Conservation (phyloP, 2,329 filamentous ascomycete genomes). For the Diplodia seriata region DNA sequence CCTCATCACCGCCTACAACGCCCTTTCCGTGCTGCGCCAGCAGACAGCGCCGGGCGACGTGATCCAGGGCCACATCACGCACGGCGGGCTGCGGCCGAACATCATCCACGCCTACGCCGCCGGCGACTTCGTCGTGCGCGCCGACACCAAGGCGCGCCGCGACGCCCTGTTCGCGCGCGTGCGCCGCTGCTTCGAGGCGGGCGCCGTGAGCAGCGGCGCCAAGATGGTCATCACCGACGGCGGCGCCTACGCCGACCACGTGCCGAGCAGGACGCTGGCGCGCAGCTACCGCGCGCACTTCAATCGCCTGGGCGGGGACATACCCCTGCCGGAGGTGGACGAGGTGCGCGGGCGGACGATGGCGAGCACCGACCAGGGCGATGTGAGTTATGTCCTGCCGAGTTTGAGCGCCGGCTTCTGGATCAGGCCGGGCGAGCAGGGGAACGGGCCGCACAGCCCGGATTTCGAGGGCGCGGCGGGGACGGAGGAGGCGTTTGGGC, state of each 20-base stretch:
- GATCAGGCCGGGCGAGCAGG: constrained; percentile 47
- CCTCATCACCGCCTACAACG: constrained; percentile 35
- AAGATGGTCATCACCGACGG: constrained; percentile 53
- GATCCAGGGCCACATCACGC: constrained; percentile 45
- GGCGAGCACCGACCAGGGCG: constrained; percentile 66
- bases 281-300: constrained; percentile 36
- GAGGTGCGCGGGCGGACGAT: constrained; percentile 53
- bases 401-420: constrained; percentile 61
- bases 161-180: constrained; percentile 44
- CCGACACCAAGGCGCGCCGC: constrained; percentile 41
- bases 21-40: constrained; percentile 48
- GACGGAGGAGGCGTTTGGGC: constrained; percentile 46
- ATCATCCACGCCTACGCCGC: constrained; percentile 52
- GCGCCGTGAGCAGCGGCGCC: constrained; percentile 59
- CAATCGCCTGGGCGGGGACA: constrained; percentile 44
- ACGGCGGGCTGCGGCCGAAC: constrained; percentile 44
- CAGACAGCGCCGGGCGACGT: constrained; percentile 51
- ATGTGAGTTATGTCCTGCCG: constrained; percentile 65
- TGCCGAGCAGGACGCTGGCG: constrained; percentile 60
- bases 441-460: constrained; percentile 49
- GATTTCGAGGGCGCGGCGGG: constrained; percentile 49
- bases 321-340: constrained; percentile 51
- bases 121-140: constrained; percentile 49
- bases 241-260: constrained; percentile 61
- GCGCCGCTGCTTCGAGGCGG: constrained; percentile 55